These are phyloP conservation scores for Exophiala mesophila DNA, from an alignment of 2,329 filamentous ascomycete species.

Conservation along the genomic window DNA sequence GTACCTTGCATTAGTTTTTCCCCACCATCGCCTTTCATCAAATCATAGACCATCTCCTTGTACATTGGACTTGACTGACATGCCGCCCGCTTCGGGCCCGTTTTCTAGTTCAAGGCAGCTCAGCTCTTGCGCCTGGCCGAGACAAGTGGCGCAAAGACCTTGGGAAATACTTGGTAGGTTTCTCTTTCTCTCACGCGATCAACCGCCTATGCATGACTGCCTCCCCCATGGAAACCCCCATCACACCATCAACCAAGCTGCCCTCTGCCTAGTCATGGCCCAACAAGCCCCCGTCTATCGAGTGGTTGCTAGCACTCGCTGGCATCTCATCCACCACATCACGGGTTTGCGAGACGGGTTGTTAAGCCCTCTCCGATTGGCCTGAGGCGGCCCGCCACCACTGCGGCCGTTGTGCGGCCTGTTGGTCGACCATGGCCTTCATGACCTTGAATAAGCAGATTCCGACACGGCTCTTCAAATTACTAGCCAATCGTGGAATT, in stretches of 20 bases:
- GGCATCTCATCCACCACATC: constrained; percentile 16
- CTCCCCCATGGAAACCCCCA: not conserved
- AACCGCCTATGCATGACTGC: too few relatives aligned
- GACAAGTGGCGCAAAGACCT: constrained; percentile 77
- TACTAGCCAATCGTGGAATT: constrained; percentile 4
- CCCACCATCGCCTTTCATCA: too few relatives aligned
- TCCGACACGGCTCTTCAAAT: too few relatives aligned
- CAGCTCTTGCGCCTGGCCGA: constrained; percentile 91
- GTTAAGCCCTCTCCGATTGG: constrained; percentile 23
- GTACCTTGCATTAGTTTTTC: constrained; percentile 26
- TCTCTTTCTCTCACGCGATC: constrained; percentile 5
- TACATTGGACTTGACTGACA: constrained; percentile 39
- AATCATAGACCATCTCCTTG: too few relatives aligned
- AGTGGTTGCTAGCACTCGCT: too few relatives aligned
- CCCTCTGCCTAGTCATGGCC: too few relatives aligned
- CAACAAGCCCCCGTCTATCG: too few relatives aligned
- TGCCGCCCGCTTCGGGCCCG: constrained; percentile 34
- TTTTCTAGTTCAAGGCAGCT: constrained; percentile 66
- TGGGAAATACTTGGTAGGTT: constrained; percentile 92
- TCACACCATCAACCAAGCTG: not conserved
- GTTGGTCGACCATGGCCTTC: constrained; percentile 5
- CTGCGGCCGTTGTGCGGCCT: constrained; percentile 23
- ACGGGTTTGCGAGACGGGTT: constrained; percentile 9
- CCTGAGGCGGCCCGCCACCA: constrained; percentile 9
- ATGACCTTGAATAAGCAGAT: constrained; percentile 2